Percentiles rank a stretch among this genome's conserved stretches.
Evolutionary conservation across 1,284 basidiomycete genomes (phyloP).

Genomic region (Cryptococcus deneoformans): DNA sequence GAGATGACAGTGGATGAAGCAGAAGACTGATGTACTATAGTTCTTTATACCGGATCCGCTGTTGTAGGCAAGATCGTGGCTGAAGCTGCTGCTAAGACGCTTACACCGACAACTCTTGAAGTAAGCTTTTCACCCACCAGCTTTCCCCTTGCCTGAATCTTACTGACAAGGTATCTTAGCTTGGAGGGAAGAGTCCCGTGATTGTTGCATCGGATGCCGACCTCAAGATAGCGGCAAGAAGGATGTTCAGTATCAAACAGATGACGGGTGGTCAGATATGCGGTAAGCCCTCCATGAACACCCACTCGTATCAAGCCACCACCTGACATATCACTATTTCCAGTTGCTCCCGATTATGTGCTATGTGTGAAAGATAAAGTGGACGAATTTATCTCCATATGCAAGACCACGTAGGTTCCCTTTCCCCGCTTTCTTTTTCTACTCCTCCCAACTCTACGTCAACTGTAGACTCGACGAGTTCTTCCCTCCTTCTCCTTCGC

Average conservation of each 20-base stretch:
- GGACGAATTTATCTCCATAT: slow-evolving; percentile 60
- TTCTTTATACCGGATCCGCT: slow-evolving; percentile 65
- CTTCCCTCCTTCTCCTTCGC: slow-evolving; percentile 46
- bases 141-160: neutral
- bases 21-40: slow-evolving; percentile 52
- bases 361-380: slow-evolving; percentile 65
- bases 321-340: slow-evolving; percentile 64
- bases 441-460: slow-evolving; percentile 30
- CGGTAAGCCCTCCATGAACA: slow-evolving; percentile 56
- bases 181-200: slow-evolving; percentile 80
- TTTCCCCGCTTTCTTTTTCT: slow-evolving; percentile 38
- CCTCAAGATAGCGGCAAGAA: slow-evolving; percentile 47
- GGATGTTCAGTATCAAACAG: slow-evolving; percentile 73
- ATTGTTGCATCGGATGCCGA: slow-evolving; percentile 65
- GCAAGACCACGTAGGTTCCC: slow-evolving; percentile 56
- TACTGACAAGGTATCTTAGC: slow-evolving; percentile 37
- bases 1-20: slow-evolving; percentile 19
- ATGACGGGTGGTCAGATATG: slow-evolving; percentile 54
- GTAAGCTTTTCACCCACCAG: slow-evolving; percentile 13
- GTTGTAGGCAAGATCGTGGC: slow-evolving; percentile 74
- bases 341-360: slow-evolving; percentile 67
- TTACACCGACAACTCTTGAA: slow-evolving; percentile 77
- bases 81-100: slow-evolving; percentile 75
- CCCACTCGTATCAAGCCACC: slow-evolving; percentile 51
- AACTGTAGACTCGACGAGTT: slow-evolving; percentile 30